Conservation (phyloP, 805 yeast genomes). For the Starmerella scarabaei region DNA sequence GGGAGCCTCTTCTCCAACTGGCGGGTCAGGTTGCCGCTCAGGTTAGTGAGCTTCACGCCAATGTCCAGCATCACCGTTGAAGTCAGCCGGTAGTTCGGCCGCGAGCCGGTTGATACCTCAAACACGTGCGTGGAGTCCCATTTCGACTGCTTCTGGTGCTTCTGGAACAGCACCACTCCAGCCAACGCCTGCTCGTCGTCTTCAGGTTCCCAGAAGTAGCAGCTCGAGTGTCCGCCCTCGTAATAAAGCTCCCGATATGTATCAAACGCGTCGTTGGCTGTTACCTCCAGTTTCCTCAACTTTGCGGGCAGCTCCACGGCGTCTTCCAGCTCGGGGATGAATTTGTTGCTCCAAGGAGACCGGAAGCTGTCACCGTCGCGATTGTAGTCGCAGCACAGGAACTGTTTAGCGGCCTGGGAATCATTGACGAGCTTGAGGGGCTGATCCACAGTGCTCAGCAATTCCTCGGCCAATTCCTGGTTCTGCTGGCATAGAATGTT, state of each 20-base stretch:
- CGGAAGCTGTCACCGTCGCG: conserved; percentile 87
- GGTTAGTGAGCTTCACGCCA: conserved; percentile 31
- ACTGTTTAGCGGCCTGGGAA: conserved; percentile 46
- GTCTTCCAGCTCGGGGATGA: conserved; percentile 42
- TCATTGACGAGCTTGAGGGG: conserved; percentile 53
- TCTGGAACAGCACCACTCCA: conserved; percentile 79
- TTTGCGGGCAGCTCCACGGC: conserved; percentile 52
- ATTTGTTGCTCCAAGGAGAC: conserved; percentile 80
- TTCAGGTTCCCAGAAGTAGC: conserved; percentile 80
- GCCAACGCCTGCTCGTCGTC: conserved; percentile 51
- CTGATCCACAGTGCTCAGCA: conserved; percentile 73
- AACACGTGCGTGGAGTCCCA: conserved; percentile 96
- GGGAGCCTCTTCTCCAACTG: conserved; percentile 46
- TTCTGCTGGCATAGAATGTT: conserved; percentile 37
- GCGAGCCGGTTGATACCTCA: conserved; percentile 39
- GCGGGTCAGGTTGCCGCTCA: conserved; percentile 77
- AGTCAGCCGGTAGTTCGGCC: conserved; percentile 51
- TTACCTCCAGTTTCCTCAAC: conserved; percentile 60
- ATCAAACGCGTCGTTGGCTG: conserved; percentile 84
- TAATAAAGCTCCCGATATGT: conserved; percentile 86
- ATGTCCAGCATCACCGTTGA: conserved; percentile 78
- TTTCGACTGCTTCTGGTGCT: conserved; percentile 27
- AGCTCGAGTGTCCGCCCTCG: conserved; percentile 86
- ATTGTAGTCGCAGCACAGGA: conserved; percentile 82
- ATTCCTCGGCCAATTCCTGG: conserved; percentile 72